Evolutionary conservation across 345 rosid genomes (phyloP).

Genomic region (Litchi chinensis): DNA sequence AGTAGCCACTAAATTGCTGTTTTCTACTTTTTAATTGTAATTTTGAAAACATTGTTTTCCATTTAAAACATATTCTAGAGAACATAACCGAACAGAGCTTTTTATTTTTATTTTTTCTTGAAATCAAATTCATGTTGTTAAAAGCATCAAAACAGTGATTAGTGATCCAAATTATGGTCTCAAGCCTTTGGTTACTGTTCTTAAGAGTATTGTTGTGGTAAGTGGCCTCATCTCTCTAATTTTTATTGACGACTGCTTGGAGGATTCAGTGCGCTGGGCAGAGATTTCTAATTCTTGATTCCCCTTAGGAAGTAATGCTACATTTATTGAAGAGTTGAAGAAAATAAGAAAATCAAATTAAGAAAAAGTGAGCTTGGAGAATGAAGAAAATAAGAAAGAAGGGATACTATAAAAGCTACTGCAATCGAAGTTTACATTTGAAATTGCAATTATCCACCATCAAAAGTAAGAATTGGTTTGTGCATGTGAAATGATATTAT

Average conservation of each 20-base stretch:
- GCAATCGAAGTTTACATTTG: background rate
- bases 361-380: background rate
- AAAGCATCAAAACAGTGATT: background rate
- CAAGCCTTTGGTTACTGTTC: background rate
- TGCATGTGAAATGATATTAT: background rate
- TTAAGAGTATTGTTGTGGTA: background rate
- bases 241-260: background rate
- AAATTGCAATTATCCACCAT: background rate
- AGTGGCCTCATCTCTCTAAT: background rate
- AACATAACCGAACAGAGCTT: too few relatives aligned
- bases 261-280: background rate
- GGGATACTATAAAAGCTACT: background rate
- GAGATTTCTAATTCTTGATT: background rate
- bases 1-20: too few relatives aligned
- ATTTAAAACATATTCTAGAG: too few relatives aligned
- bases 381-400: background rate
- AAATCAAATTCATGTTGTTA: background rate
- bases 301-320: background rate
- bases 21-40: too few relatives aligned
- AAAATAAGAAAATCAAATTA: background rate
- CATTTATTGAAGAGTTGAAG: background rate
- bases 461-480: background rate
- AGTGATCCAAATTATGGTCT: background rate
- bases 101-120: too few relatives aligned
- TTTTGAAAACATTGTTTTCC: too few relatives aligned